Evolutionary conservation across 305 asterid genomes (phyloP).

Genomic region (Solanum hybrid): DNA sequence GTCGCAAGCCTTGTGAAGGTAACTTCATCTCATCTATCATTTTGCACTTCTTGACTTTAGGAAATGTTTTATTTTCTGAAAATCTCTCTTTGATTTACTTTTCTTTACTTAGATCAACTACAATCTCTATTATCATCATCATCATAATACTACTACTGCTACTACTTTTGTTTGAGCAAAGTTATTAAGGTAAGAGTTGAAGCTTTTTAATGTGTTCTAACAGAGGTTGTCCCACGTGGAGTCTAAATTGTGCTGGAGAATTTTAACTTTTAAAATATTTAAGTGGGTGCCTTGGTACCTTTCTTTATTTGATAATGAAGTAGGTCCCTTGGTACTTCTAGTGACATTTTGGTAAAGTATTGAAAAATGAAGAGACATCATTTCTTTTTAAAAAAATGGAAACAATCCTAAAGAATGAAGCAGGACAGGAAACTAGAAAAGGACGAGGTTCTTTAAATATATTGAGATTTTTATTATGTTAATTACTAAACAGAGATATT

Average conservation of each 20-base stretch:
- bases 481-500: not conserved
- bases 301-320: not conserved
- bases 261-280: not conserved
- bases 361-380: not conserved
- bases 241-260: not conserved
- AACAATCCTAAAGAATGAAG: not conserved
- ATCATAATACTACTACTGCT: not conserved
- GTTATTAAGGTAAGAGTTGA: not conserved
- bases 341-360: not conserved
- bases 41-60: not conserved
- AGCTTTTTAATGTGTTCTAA: not conserved
- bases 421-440: not conserved
- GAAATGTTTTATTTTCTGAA: not conserved
- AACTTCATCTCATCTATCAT: not conserved
- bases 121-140: not conserved
- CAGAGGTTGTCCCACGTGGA: not conserved
- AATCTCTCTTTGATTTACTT: not conserved
- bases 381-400: not conserved
- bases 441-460: not conserved
- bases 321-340: not conserved
- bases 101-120: not conserved
- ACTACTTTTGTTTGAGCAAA: not conserved
- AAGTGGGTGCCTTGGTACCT: not conserved
- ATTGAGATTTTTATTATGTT: not conserved
- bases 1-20: constrained; percentile 74